These are phyloP conservation scores for Pneumocystis sp. DNA, from an alignment of 1,139 yeast species.

Conservation along the genomic window DNA sequence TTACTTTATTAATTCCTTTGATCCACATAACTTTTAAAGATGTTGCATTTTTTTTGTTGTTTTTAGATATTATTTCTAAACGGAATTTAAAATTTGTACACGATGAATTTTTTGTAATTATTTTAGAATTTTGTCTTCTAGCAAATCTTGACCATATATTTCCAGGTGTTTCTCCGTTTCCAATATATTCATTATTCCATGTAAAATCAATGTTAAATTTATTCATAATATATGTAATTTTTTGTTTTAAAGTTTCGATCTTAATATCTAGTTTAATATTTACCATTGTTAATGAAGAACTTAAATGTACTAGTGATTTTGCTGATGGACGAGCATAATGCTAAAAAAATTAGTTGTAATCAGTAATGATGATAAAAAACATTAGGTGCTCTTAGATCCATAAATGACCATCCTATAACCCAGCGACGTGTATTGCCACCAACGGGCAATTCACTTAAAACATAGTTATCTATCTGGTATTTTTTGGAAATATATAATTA, in stretches of 20 bases:
- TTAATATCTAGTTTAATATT: not conserved
- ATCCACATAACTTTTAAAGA: conserved; percentile 12
- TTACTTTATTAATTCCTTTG: conserved; percentile 9
- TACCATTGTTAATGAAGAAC: conserved; percentile 1
- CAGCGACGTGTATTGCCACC: conserved; percentile 22
- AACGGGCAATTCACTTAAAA: conserved; percentile 14
- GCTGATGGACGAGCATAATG: not conserved
- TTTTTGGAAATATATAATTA: not conserved
- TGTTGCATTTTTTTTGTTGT: not conserved
- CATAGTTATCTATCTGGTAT: conserved; percentile 12
- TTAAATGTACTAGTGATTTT: not conserved
- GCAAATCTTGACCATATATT: conserved; percentile 16
- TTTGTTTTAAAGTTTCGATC: not conserved
- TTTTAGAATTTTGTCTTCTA: conserved; percentile 10
- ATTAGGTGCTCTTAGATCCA: conserved; percentile 4
- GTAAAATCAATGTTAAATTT: not conserved
- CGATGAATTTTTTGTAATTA: not conserved
- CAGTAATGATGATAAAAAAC: conserved; percentile 1
- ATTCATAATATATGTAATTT: not conserved
- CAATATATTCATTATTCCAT: conserved; percentile 4
- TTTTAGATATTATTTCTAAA: not conserved
- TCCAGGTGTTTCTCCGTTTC: conserved; percentile 4
- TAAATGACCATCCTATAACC: conserved; percentile 27
- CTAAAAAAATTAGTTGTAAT: conserved; percentile 3
- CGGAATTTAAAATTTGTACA: not conserved